phyloP scores from a whole-genome alignment of 2,329 filamentous ascomycete genomes.

The Apiospora aurea region DNA sequence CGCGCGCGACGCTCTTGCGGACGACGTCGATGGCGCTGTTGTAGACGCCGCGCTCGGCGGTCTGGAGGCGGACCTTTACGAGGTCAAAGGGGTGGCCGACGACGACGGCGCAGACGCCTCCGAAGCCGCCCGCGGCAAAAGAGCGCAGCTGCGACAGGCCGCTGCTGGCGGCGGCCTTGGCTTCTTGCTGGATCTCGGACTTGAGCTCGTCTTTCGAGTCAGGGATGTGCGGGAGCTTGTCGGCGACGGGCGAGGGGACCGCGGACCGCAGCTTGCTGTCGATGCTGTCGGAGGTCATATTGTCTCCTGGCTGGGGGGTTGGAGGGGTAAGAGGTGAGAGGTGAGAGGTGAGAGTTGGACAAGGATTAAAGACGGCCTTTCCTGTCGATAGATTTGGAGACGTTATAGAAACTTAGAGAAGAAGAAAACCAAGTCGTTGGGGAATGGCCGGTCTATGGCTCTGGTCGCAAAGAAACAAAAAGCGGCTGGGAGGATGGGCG shows the following conservation, averaged over 20 bases:
- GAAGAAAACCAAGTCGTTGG: not conserved
- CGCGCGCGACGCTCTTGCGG: slow-evolving; percentile 82
- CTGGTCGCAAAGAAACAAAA: not conserved
- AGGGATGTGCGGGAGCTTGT: slow-evolving; percentile 52
- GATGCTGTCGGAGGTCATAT: slow-evolving; percentile 31
- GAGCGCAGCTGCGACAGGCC: slow-evolving; percentile 71
- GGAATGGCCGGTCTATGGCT: not conserved
- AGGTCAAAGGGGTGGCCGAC: slow-evolving; percentile 97
- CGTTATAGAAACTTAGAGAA: no score
- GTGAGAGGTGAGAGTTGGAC: not conserved
- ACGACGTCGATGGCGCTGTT: slow-evolving; percentile 91
- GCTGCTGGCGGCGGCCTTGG: slow-evolving; percentile 47
- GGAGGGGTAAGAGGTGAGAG: not conserved
- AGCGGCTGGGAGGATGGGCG: not conserved
- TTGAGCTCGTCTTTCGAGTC: slow-evolving; percentile 53
- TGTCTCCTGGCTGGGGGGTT: not conserved
- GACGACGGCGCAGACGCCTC: slow-evolving; percentile 90
- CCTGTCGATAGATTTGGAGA: not conserved
- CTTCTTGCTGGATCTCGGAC: slow-evolving; percentile 52
- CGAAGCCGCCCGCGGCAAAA: slow-evolving; percentile 87
- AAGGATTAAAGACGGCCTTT: not conserved
- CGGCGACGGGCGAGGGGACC: slow-evolving; percentile 45
- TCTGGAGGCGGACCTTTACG: slow-evolving; percentile 97
- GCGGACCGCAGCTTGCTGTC: slow-evolving; percentile 43
- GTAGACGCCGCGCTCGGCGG: slow-evolving; percentile 93